Evolutionary conservation across 2,329 filamentous ascomycete genomes (phyloP).

Genomic region (Teratosphaeria pseudoeucalypti): DNA sequence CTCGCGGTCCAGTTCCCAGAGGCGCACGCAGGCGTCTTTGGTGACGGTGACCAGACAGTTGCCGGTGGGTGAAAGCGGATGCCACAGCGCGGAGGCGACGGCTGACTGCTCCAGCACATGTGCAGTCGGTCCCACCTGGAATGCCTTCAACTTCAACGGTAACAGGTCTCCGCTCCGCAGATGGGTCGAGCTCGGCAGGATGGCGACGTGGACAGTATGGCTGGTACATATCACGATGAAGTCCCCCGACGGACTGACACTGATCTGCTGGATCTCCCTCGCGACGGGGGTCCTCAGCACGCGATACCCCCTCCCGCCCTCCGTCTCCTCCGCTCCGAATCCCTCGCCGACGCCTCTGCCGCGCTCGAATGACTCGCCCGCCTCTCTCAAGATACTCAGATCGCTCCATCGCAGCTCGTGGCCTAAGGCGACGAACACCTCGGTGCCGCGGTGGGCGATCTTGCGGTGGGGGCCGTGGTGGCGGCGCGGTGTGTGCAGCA

Average conservation of each 20-base stretch:
- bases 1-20: constrained; percentile 81
- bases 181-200: constrained; percentile 72
- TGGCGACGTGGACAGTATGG: constrained; percentile 77
- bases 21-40: constrained; percentile 71
- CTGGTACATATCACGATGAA: constrained; percentile 78
- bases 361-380: constrained; percentile 8
- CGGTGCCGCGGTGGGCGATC: constrained; percentile 71
- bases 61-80: constrained; percentile 75
- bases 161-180: constrained; percentile 58
- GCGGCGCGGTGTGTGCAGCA: constrained; percentile 8
- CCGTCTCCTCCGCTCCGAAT: constrained; percentile 1
- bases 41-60: constrained; percentile 81
- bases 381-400: constrained; percentile 65
- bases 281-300: constrained; percentile 64
- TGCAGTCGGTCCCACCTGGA: constrained; percentile 82
- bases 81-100: constrained; percentile 77
- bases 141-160: constrained; percentile 71
- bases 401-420: constrained; percentile 90
- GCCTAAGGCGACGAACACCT: constrained; percentile 80
- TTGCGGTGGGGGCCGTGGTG: constrained; percentile 43
- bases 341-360: constrained; percentile 3
- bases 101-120: constrained; percentile 80
- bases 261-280: constrained; percentile 72
- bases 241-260: constrained; percentile 71
- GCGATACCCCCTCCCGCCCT: constrained; percentile 12